Evolutionary conservation across 73 alveolate species (phyloP).

Genomic region (Paramecium tetraurelia): DNA sequence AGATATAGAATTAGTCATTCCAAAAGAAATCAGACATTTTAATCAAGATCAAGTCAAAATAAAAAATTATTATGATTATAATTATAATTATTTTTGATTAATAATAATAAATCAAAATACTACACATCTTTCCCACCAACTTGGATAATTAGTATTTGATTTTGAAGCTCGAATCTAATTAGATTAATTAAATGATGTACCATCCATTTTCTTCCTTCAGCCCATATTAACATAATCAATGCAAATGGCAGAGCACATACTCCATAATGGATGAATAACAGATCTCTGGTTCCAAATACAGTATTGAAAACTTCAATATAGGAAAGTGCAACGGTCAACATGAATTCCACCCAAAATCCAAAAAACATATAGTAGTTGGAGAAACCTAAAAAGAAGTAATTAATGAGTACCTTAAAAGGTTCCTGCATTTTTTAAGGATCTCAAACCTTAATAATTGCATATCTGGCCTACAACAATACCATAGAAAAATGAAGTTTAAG

Average conservation of each 20-base stretch:
- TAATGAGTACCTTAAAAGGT: constrained; percentile 56
- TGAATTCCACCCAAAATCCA: constrained; percentile 70
- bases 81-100: neutral
- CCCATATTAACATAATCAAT: constrained; percentile 66
- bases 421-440: constrained; percentile 76
- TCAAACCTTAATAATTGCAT: constrained; percentile 84
- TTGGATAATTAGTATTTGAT: neutral
- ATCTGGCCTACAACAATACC: constrained; percentile 83
- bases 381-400: neutral
- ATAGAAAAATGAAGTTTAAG: constrained; percentile 86
- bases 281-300: constrained; percentile 77
- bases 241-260: constrained; percentile 76
- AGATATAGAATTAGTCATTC: too few relatives aligned
- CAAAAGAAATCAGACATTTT: too few relatives aligned
- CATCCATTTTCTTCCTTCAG: constrained; percentile 77
- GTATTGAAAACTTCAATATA: constrained; percentile 66
- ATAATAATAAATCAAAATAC: neutral
- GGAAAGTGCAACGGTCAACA: constrained; percentile 59
- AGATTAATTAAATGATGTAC: neutral
- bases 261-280: constrained; percentile 71
- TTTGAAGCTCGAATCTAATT: constrained; percentile 40
- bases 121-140: constrained; percentile 49
- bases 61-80: too few relatives aligned
- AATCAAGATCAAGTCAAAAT: neutral
- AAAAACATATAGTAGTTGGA: constrained; percentile 60